A percentile compares a stretch with the other conserved stretches of the same genome.
phyloP scores from a whole-genome alignment of 352 stramenopile genomes.

The Phytophthora boehmeriae region DNA sequence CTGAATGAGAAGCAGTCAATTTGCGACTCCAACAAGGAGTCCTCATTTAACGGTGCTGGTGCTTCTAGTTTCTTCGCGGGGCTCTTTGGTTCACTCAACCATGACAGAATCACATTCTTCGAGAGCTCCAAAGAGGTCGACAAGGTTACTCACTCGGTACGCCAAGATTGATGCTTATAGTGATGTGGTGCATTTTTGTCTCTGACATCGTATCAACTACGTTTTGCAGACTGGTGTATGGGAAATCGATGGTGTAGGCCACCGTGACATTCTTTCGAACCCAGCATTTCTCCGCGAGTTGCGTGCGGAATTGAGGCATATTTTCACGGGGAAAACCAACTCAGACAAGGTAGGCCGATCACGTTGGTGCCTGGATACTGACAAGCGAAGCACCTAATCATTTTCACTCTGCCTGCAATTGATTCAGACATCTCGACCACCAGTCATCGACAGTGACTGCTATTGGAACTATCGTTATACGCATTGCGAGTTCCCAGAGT shows the following conservation, averaged over 20 bases:
- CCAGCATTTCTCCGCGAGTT: slow-evolving; percentile 77
- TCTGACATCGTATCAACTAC: slow-evolving; percentile 1
- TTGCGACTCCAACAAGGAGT: slow-evolving; percentile 30
- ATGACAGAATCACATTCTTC: slow-evolving; percentile 79
- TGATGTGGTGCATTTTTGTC: background rate
- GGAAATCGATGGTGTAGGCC: slow-evolving; percentile 74
- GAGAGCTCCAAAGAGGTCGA: slow-evolving; percentile 50
- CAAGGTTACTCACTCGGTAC: slow-evolving; percentile 38
- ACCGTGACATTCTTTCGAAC: slow-evolving; percentile 80
- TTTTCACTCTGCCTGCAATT: background rate
- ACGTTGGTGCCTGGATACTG: background rate
- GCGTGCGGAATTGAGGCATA: slow-evolving; percentile 66
- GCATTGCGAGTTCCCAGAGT: slow-evolving; percentile 73
- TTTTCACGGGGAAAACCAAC: slow-evolving; percentile 60
- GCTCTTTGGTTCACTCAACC: slow-evolving; percentile 58
- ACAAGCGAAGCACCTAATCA: background rate
- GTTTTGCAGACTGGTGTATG: slow-evolving; percentile 71
- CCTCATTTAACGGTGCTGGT: slow-evolving; percentile 17
- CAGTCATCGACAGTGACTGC: slow-evolving; percentile 76
- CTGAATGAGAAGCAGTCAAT: slow-evolving; percentile 45
- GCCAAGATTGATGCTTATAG: slow-evolving; percentile 3
- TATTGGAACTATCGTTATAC: slow-evolving; percentile 86
- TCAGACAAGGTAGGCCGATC: slow-evolving; percentile 53
- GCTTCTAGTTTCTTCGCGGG: slow-evolving; percentile 61
- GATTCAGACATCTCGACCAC: slow-evolving; percentile 56